These are phyloP conservation scores for Chrysosporium keratinophilum DNA, from an alignment of 2,329 filamentous ascomycete genomes.

Conservation along the genomic window DNA sequence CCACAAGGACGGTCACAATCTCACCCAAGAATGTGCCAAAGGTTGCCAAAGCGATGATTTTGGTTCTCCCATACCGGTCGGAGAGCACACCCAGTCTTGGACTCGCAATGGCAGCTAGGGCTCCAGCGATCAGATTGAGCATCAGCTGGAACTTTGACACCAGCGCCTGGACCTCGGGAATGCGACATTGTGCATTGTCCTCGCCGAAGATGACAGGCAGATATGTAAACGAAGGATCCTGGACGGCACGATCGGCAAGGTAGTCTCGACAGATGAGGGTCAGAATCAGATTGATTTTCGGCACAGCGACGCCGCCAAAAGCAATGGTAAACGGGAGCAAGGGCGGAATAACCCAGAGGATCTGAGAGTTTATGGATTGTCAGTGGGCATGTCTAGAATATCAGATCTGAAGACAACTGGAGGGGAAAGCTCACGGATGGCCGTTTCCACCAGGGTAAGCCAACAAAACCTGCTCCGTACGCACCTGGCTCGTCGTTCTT, in stretches of 20 bases:
- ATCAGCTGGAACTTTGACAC: conserved; percentile 71
- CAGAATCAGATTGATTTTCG: conserved; percentile 77
- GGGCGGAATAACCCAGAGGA: conserved; percentile 73
- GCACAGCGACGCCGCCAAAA: conserved; percentile 75
- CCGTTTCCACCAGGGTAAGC: conserved; percentile 34
- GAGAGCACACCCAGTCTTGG: conserved; percentile 78
- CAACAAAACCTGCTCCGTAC: conserved; percentile 1
- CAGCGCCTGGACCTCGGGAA: conserved; percentile 63
- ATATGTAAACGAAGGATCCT: conserved; percentile 51
- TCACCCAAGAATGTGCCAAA: conserved; percentile 66
- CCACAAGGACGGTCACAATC: conserved; percentile 65
- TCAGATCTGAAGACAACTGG: not conserved
- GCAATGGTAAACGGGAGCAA: conserved; percentile 75
- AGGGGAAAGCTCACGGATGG: conserved; percentile 37
- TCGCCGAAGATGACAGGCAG: conserved; percentile 55
- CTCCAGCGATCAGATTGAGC: conserved; percentile 61
- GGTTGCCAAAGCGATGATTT: conserved; percentile 61
- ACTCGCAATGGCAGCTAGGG: conserved; percentile 67
- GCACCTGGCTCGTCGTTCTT: not conserved
- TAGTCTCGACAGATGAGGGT: conserved; percentile 75
- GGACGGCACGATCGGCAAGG: conserved; percentile 55
- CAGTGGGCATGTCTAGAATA: conserved; percentile 2
- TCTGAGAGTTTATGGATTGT: conserved; percentile 37
- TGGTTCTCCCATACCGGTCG: conserved; percentile 72
- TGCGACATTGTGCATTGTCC: conserved; percentile 69